phyloP scores from a whole-genome alignment of 2,329 filamentous ascomycete genomes.

The Aureobasidium subglaciale region DNA sequence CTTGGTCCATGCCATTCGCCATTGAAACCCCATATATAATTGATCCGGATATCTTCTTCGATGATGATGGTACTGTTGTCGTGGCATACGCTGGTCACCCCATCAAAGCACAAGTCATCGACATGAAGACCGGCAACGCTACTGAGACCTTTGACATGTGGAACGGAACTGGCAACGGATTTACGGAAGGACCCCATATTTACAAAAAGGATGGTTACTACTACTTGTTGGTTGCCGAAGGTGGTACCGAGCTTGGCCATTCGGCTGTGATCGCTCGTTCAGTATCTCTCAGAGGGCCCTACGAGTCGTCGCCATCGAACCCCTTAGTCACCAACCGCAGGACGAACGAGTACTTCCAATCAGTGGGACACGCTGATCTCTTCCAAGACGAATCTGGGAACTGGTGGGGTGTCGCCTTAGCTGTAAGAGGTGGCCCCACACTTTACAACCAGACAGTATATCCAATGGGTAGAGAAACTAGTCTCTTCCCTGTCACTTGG shows the following conservation, averaged over 20 bases:
- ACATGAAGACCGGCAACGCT: constrained; percentile 28
- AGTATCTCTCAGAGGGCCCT: constrained; percentile 27
- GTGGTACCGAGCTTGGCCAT: constrained; percentile 35
- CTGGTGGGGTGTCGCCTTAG: constrained; percentile 48
- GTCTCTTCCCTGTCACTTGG: constrained; percentile 46
- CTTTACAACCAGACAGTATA: constrained; percentile 33
- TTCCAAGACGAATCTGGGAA: constrained; percentile 45
- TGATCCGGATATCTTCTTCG: constrained; percentile 44
- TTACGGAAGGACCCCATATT: constrained; percentile 32
- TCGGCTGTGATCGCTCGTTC: constrained; percentile 33
- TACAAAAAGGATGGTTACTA: constrained; percentile 32
- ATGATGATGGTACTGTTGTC: constrained; percentile 21
- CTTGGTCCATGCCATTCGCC: constrained; percentile 44
- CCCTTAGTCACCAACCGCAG: constrained; percentile 24
- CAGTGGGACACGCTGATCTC: constrained; percentile 51
- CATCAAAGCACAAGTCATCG: constrained; percentile 20
- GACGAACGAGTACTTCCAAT: constrained; percentile 36
- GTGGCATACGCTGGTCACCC: background rate
- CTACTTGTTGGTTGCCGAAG: constrained; percentile 32
- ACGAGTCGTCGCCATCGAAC: constrained; percentile 21
- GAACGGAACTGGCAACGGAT: constrained; percentile 31
- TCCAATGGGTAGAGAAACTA: constrained; percentile 50
- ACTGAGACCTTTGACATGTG: constrained; percentile 24
- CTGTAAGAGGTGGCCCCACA: constrained; percentile 37
- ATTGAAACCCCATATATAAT: constrained; percentile 31